A percentile compares a stretch with the other conserved stretches of the same genome.
Conservation (phyloP, 805 yeast genomes). For the Cyberlindnera mrakii region DNA sequence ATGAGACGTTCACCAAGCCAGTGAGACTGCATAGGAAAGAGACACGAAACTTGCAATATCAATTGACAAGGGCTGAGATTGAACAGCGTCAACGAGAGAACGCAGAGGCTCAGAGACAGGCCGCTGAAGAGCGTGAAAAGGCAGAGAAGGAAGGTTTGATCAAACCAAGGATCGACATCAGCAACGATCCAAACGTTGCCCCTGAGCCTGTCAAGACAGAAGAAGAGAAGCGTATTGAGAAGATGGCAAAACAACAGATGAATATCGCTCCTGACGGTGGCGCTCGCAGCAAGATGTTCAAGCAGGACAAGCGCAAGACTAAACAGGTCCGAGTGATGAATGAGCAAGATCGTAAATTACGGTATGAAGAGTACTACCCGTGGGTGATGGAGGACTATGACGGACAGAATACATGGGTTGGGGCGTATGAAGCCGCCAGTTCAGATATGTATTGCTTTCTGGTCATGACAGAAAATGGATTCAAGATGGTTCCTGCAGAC, state of each 20-base stretch:
- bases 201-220: slow-evolving; percentile 29
- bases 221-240: slow-evolving; percentile 32
- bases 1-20: slow-evolving; percentile 64
- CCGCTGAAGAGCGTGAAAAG: slow-evolving; percentile 18
- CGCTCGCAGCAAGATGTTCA: slow-evolving; percentile 60
- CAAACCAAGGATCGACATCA: slow-evolving; percentile 9
- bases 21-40: slow-evolving; percentile 88
- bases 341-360: slow-evolving; percentile 72
- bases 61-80: slow-evolving; percentile 70
- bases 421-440: slow-evolving; percentile 86
- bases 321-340: slow-evolving; percentile 76
- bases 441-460: slow-evolving; percentile 81
- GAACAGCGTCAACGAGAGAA: slow-evolving; percentile 54
- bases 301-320: slow-evolving; percentile 70
- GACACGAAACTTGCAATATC: slow-evolving; percentile 86
- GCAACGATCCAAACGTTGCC: slow-evolving; percentile 22
- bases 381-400: slow-evolving; percentile 98
- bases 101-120: slow-evolving; percentile 27
- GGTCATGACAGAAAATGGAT: slow-evolving; percentile 65
- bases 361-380: slow-evolving; percentile 95
- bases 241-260: slow-evolving; percentile 34
- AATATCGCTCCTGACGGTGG: slow-evolving; percentile 92
- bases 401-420: slow-evolving; percentile 91
- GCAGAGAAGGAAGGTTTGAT: slow-evolving; percentile 13
- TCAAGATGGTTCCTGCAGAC: slow-evolving; percentile 91